Base-by-base conservation (phyloP, 129 eudicot species). In the Pseudognaphalium luteoalbum region DNA sequence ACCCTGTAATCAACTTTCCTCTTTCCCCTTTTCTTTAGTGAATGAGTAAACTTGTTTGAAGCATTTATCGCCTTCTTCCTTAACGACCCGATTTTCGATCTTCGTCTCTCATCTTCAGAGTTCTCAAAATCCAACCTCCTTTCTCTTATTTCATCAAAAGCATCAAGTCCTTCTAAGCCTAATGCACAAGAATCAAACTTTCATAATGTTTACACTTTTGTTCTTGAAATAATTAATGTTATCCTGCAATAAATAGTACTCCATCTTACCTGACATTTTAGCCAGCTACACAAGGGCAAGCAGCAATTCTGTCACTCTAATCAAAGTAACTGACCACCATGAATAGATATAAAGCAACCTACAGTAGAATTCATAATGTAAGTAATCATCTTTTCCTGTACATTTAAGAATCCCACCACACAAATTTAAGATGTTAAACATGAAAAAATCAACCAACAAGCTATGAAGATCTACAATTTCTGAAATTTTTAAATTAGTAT, bases 11-110 rank as follows among this genome's bases (percentile, higher is more conserved):
- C 93, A 68, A 92, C 85, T 83, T 87, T 92, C 81, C 93, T 88
- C 71, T 87, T 89, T 21, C 98, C 98, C 77, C 96, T 86, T 82
- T 90, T 92, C 72, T 86, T 92, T 16, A 92, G 83, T 32, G 98
- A 92, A 66, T 90, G 96, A 0, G 98, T 86, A 71, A 92, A 78
- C 84, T 87, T 92, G 85, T 86, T 92, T 41, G 98, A 90, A 69
- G 98, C 96, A 75, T 86, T 86, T 73, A 89, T 80, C 0, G 96
- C 98, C 81, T 86, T 92, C 76, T 92, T 92, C 73, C 70, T 89
- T 3, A 92, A 62, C 44, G 75, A 47, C 66, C 96, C 96, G 51
- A 92, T 92, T 77, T 75, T 92, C 8, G 87, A 90, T 59, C 91
- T 70, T 79, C 91, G 76, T 74, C 91, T 89, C 69, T 92, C 98